These are phyloP conservation scores for Sclerotinia borealis DNA, from an alignment of 2,329 filamentous ascomycete species.

Conservation along the genomic window DNA sequence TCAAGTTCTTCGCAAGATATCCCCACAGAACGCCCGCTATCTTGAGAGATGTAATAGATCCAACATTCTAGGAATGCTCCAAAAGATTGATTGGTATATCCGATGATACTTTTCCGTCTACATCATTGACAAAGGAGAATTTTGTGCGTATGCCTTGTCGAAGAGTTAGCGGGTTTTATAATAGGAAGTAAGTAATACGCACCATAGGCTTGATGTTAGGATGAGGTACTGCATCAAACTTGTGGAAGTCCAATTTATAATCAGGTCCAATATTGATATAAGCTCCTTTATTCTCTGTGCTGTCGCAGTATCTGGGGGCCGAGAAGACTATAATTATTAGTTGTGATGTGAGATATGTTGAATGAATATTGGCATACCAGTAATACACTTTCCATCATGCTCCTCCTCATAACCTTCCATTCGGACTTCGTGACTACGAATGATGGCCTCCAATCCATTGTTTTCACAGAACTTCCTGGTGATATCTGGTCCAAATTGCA, in stretches of 20 bases:
- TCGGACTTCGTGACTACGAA: constrained; percentile 93
- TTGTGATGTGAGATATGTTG: background rate
- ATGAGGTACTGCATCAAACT: constrained; percentile 96
- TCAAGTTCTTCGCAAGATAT: background rate
- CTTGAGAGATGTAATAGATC: constrained; percentile 7
- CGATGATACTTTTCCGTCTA: constrained; percentile 10
- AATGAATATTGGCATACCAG: constrained; percentile 48
- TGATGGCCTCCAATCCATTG: constrained; percentile 90
- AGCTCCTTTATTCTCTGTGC: constrained; percentile 94
- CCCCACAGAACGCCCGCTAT: background rate
- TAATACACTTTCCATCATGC: constrained; percentile 92
- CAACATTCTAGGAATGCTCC: background rate
- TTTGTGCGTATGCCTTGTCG: constrained; percentile 72
- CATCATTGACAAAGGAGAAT: constrained; percentile 61
- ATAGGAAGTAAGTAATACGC: constrained; percentile 24
- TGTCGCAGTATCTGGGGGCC: constrained; percentile 94
- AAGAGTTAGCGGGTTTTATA: constrained; percentile 14
- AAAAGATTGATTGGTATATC: background rate
- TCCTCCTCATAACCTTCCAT: constrained; percentile 99
- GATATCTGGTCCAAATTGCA: constrained; percentile 95
- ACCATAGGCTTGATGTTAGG: constrained; percentile 93
- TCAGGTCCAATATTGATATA: constrained; percentile 96
- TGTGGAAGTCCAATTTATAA: constrained; percentile 84
- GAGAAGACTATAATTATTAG: constrained; percentile 66
- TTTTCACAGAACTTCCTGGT: constrained; percentile 95